A percentile compares a stretch with the other conserved stretches of the same genome.
Evolutionary conservation across 768 basidiomycete species (phyloP).

Genomic region (Austroboletus festivus): DNA sequence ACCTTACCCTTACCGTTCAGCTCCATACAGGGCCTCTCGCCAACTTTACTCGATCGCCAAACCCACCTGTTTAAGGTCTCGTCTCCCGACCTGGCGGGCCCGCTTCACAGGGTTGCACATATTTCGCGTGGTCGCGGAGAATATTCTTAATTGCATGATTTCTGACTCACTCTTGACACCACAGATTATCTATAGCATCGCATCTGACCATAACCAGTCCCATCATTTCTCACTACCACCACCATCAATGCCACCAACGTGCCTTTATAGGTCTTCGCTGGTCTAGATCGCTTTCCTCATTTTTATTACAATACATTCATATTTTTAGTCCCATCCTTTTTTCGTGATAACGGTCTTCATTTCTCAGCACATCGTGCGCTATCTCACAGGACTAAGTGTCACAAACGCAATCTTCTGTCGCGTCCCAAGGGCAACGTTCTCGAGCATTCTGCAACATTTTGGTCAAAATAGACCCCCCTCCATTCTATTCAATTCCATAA

Average conservation of each 20-base stretch:
- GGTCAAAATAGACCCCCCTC: slow-evolving; percentile 65
- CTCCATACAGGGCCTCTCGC: background rate
- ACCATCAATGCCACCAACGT: slow-evolving; percentile 4
- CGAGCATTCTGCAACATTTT: slow-evolving; percentile 69
- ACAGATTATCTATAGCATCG: slow-evolving; percentile 2
- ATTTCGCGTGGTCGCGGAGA: slow-evolving; percentile 11
- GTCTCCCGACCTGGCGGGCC: background rate
- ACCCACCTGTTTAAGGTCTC: background rate
- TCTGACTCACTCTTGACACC: background rate
- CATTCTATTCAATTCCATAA: slow-evolving; percentile 33
- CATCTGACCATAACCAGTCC: slow-evolving; percentile 11
- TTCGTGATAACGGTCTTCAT: too few relatives aligned
- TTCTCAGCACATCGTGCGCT: too few relatives aligned
- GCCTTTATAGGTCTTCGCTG: background rate
- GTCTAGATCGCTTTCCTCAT: background rate
- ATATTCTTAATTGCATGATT: too few relatives aligned
- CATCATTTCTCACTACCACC: slow-evolving; percentile 11
- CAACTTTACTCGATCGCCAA: background rate
- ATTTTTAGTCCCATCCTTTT: slow-evolving; percentile 8
- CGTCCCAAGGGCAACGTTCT: too few relatives aligned
- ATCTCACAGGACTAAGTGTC: too few relatives aligned
- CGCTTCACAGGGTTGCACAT: background rate
- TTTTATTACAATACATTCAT: too few relatives aligned
- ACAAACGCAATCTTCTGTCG: too few relatives aligned
- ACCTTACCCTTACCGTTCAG: slow-evolving; percentile 11